Base-by-base conservation (phyloP, 495 filamentous ascomycete species). In the Apodospora peruviana region DNA sequence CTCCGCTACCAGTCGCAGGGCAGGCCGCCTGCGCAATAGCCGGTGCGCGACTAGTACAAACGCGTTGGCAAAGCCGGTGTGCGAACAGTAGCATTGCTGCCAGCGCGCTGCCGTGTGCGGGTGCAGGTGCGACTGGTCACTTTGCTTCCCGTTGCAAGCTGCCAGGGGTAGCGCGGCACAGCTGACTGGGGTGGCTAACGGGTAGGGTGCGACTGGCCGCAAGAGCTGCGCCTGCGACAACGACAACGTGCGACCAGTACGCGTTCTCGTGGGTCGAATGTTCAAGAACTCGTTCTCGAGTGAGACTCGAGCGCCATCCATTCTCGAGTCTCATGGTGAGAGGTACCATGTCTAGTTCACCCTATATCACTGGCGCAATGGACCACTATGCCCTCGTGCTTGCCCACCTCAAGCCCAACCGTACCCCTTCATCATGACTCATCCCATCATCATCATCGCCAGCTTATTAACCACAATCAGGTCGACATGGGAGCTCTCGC, bases 401-500 rank as follows among this genome's bases (percentile, higher is more conserved):
- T 50, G 32, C 8, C 14, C 27, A 2, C 38, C 39, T 27, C 16
- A 37, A 43, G n/a, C 39, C 17, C 22, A 48, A 48, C 39, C 47
- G 2, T 16, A n/a, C 39, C 39, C 47, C 29, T 43, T 50, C 25
- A 50, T 42, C 16, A 50, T 50, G 36, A 2, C 39, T 50, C 36
- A 50, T 43, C 47, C 39, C 4, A 32, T 50, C 36, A 50, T 50
- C 25, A 39, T 50, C 39, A 24, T 50, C 20, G 47, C 47, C 36
- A 50, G 47, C 27, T 43, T 50, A 37, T 50, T 50, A 22, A 50
- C 47, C 36, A 43, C 39, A 11, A 50, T 50, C 36, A 50, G 16
- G 39, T 50, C 39, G 47, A 20, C 18, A 1, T 50, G 22, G 47
- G 39, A 50, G 19, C 38, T 50, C 38, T 50, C 36, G 40, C 47